phyloP scores from a whole-genome alignment of 129 eudicot species.

The Silybum marianum region DNA sequence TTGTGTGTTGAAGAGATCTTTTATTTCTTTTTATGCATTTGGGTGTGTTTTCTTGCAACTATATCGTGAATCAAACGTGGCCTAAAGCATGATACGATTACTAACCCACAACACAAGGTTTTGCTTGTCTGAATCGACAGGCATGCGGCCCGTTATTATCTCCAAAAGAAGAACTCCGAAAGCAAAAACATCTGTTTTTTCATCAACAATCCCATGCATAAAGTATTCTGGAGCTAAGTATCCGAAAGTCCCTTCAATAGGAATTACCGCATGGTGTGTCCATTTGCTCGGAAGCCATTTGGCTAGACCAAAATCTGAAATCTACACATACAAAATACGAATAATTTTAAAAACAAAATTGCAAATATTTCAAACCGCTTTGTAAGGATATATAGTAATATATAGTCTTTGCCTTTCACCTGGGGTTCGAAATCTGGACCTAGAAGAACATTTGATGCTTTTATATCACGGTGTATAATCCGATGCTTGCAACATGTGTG shows the following conservation, averaged over 20 bases:
- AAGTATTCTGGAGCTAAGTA: constrained; percentile 96
- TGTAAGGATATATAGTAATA: not conserved
- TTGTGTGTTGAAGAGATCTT: not conserved
- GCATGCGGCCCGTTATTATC: constrained; percentile 79
- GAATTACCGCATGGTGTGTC: constrained; percentile 73
- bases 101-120: constrained; percentile 82
- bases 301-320: constrained; percentile 94
- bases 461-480: constrained; percentile 89
- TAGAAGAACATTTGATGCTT: constrained; percentile 92
- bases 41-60: not conserved
- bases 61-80: not conserved
- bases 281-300: constrained; percentile 89
- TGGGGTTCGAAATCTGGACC: constrained; percentile 90
- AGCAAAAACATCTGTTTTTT: constrained; percentile 85
- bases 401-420: constrained; percentile 42
- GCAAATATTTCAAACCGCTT: not conserved
- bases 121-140: constrained; percentile 66
- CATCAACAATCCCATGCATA: constrained; percentile 91
- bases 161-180: constrained; percentile 87
- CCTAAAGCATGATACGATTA: not conserved
- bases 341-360: not conserved
- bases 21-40: not conserved
- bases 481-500: constrained; percentile 92
- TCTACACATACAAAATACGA: constrained; percentile 37
- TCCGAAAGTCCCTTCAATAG: constrained; percentile 93